Base-by-base conservation (phyloP, 2,329 filamentous ascomycete genomes). In the Penicillium sp. region DNA sequence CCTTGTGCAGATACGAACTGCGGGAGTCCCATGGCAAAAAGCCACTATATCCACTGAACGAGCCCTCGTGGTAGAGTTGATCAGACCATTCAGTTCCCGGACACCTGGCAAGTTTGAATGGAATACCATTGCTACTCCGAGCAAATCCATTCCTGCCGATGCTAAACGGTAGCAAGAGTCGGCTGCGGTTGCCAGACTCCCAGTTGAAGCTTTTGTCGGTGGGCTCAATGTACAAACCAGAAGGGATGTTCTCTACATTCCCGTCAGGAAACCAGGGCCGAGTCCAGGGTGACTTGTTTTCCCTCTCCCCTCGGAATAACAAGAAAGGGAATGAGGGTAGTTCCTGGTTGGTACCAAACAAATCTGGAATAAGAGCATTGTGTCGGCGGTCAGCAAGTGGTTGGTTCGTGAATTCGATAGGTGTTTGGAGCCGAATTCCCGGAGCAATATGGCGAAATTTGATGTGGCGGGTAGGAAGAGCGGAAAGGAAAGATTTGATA, bases 371-470 rank as follows among this genome's bases (percentile, higher is more conserved):
- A 27, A 42, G 36, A 46, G 1, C 5, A 13, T 29, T 22, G 38
- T 51, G 7, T 9, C 14, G 11, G 44, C 11, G 40, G 10, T 57
- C 40, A 11, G 38, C 50, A 22, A 60, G 44, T 31, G 57, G 55
- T 21, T 59, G 54, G 7, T 53, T 24, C 45, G 24, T 29, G 34
- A 60, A 57, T 43, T 62, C 50, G 2, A 11, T 5, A 2, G 51
- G 21, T 10, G 27, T 47, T 18, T 59, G 56, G 18, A 59, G 31
- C 27, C 48, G 48, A 41, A 62, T 58, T 4, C 60, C 56, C 0
- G 58, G 60, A n/a, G 58, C 56, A 47, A 62, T 57, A 22, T 60
- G 57, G 45, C 46, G 41, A 44, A 62, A 66, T 2, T 40, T 42
- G 4, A 56, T 18, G 4, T 38, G 32, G 7, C 50, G 50, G 21